Base-by-base conservation (phyloP, 2,329 filamentous ascomycete genomes). In the Ophiocordyceps unilateralis region DNA sequence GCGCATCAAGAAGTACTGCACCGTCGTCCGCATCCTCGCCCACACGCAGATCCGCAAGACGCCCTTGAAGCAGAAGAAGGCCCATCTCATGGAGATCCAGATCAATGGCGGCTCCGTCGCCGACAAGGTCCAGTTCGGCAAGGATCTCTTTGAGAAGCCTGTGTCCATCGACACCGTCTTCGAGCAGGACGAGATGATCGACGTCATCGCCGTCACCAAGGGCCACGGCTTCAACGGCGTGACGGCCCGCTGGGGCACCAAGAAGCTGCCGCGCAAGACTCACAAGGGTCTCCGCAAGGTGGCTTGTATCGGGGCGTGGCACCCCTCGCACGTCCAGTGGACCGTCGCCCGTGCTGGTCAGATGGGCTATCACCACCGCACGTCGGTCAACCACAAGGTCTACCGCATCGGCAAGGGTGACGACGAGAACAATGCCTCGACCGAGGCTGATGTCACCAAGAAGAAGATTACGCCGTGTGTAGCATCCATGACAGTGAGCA, bases 1-100 rank as follows among this genome's bases (percentile, higher is more conserved):
- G 83, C 88, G 91, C 71, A 96, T 98, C 74, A 94, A 95, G 86
- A 96, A 96, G 78, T 98, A 98, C 86, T 95, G 89, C 84, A 91
- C 87, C 58, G 88, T 96, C 68, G 84, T 98, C 75, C 91, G 91
- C 69, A 80, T 98, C 57, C 88, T 98, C 67, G 89, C 91, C 68
- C 91, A 98, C 82, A 95, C 91, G 58, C 91, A 98, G 76, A 88
- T 96, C 78, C 81, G 82, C 80, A 89, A 93, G 82, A 96, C 91
- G 49, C 89, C 91, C 52, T 83, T 98, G 69, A 96, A 95, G 84
- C 91, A 98, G 79, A 98, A 98, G 88, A 98, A 96, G 85, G 89
- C 91, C 61, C 91, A 98, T 72, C 78, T 98, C 58, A 98, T 98
- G 91, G 91, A 98, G 77, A 87, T 98, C 68, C 91, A 98, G 77